Base-by-base conservation (phyloP, 306 rosid genomes). In the Vigna hirtella region DNA sequence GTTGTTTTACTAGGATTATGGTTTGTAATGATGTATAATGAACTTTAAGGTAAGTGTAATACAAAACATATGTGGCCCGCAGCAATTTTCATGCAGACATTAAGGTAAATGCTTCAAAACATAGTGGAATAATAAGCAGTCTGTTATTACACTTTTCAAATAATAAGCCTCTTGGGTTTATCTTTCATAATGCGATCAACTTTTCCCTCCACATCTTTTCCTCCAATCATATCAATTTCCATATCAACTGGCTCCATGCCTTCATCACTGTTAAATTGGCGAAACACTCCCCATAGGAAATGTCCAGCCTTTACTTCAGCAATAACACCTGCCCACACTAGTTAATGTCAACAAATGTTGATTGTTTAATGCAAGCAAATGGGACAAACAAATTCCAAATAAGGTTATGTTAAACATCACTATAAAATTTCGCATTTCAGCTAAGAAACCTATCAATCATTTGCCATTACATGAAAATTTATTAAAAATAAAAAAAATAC, bases 261-360 rank as follows among this genome's bases (percentile, higher is more conserved):
- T 68, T 76, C 51, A 38, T 17, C 30, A 14, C 49, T 42, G 56
- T 78, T 58, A 0, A 2, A 57, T 32, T 0, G 45, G 16, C 88
- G 87, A 78, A 91, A 89, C 65, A 89, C 13, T 76, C 96, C 98
- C 88, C 90, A 90, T 2, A 94, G 77, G 78, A 85, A 85, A 70
- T 51, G 56, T 65, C 82, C 86, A 10, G 75, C 61, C 34, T 77
- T 52, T 16, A 66, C 61, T 58, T 52, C 68, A 12, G 72, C 78
- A 50, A 86, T 13, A 70, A 73, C 30, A 63, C 88, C 97, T 89
- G 43, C 34, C 65, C 53, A 73, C 22, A 77, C 15, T 82, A 49
- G 10, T 70, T 55, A 28, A 63, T 42, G 71, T 59, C 63, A 30
- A 30, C 16, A 83, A 52, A 70, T 66, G 67, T 40, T 2, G 50